Evolutionary conservation across 495 filamentous ascomycete genomes (phyloP), one percentile per base, ranked within the genome.

Genomic region (Platismatia glauca): DNA sequence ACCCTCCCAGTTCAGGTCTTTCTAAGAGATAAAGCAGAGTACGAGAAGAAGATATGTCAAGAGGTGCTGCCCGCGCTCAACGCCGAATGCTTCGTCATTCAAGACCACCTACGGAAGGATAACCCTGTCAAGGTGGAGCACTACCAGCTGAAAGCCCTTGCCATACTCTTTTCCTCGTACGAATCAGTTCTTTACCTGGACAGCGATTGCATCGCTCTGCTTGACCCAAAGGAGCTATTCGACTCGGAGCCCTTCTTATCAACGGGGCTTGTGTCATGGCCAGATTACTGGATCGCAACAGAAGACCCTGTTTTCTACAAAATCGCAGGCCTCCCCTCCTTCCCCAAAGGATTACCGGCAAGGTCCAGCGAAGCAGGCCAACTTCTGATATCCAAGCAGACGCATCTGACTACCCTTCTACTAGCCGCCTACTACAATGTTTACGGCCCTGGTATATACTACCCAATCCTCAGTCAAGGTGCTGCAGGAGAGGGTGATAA

Each of bases 371-470:
- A 87, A 70, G 74, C 81, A 7, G 85, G 85, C 0, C 75, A 80
- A 12, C 73, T 88, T 53, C 68, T 86, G 44, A 71, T 84, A 33
- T 80, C 81, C 15, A 86, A 88, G 66, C 72, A 74, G 41, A 76
- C 77, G 0, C 84, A 88, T 60, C 69, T 74, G 44, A 59, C 67
- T 57, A 77, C 79, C 1, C 71, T 87, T 7, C 70, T 86, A 4
- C 78, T 87, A 1, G 77, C 83, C 1, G 78, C 79, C 0, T 88
- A 87, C 63, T 87, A 88, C 71, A 87, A 86, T 64, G 79, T 78
- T 60, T 83, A 82, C 69, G 83, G 84, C 7, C 79, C 82, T 5
- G 70, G 75, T 0, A 75, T 81, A 63, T 87, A 84, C 70, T 87
- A 84, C 69, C 72, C 75, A 5, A 71, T 87, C 16, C 71, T 86